phyloP scores from a whole-genome alignment of 345 rosid genomes.

The Combretum micranthum region DNA sequence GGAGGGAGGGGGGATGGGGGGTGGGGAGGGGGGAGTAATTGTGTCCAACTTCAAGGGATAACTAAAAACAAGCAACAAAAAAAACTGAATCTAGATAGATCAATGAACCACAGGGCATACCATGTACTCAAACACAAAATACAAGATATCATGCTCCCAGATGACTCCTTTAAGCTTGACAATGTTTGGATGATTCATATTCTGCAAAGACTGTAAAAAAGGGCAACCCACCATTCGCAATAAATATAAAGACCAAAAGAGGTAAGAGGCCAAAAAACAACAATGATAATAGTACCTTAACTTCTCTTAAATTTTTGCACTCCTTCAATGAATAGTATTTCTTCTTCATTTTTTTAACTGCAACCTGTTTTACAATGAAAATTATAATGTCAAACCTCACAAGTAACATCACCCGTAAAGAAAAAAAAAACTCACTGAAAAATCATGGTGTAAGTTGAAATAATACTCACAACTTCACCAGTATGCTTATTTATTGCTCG shows the following conservation, averaged over 20 bases:
- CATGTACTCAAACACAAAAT: slow-evolving; percentile 43
- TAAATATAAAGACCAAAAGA: neutral
- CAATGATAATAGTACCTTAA: slow-evolving; percentile 48
- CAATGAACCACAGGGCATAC: slow-evolving; percentile 2
- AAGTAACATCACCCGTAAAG: neutral
- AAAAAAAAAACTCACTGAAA: neutral
- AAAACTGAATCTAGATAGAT: neutral
- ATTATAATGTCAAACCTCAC: neutral
- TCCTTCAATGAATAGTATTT: slow-evolving; percentile 94
- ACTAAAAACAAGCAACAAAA: neutral
- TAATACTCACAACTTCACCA: slow-evolving; percentile 76
- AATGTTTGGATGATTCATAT: slow-evolving; percentile 36
- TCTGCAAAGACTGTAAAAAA: slow-evolving; percentile 19
- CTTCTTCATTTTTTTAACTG: slow-evolving; percentile 94
- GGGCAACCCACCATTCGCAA: slow-evolving; percentile 5
- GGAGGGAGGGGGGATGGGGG: too few species aligned
- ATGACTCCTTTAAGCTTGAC: slow-evolving; percentile 41
- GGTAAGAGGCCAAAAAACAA: neutral
- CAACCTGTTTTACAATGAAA: slow-evolving; percentile 45
- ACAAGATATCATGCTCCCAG: slow-evolving; percentile 20
- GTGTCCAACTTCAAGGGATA: too few species aligned
- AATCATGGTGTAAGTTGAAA: neutral
- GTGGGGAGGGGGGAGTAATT: too few species aligned
- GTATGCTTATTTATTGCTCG: slow-evolving; percentile 70
- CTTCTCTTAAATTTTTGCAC: slow-evolving; percentile 89